Conservation (phyloP, 108 stramenopile genomes). For the Nannochloropsis granulata region DNA sequence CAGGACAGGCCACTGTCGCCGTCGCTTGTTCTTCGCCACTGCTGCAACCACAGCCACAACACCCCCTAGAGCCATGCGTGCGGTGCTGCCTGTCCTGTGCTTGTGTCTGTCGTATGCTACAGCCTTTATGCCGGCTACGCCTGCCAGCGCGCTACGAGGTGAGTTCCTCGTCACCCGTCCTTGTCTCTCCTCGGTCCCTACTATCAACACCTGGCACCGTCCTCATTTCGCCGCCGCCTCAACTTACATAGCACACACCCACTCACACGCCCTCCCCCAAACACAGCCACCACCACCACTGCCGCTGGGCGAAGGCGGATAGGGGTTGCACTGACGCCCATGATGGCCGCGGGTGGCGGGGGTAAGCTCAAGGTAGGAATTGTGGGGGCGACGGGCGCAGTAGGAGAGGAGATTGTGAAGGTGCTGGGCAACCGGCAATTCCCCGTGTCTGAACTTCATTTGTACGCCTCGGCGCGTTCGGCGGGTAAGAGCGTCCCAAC, state of each 20-base stretch:
- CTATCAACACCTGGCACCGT: too few species aligned
- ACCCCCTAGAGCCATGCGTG: not conserved
- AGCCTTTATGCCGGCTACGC: not conserved
- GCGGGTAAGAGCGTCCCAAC: conserved; percentile 65
- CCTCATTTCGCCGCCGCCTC: too few species aligned
- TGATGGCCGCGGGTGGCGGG: not conserved
- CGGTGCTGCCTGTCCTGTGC: not conserved
- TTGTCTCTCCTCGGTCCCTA: too few species aligned
- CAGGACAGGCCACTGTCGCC: too few species aligned
- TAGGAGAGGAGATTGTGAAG: conserved; percentile 82
- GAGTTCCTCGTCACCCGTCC: not conserved
- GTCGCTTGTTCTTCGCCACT: too few species aligned
- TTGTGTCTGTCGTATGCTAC: not conserved
- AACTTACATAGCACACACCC: too few species aligned
- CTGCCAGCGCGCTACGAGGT: not conserved
- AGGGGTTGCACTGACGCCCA: not conserved
- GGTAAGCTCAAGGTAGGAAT: conserved; percentile 54
- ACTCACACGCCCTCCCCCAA: not conserved
- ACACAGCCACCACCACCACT: not conserved
- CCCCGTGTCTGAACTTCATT: not conserved
- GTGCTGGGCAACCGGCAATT: conserved; percentile 42
- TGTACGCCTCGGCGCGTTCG: conserved; percentile 41
- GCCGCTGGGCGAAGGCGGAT: not conserved
- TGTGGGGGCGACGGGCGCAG: conserved; percentile 92
- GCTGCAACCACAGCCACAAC: not conserved